phyloP scores from a whole-genome alignment of 306 rosid species.

The Aeschynomene evenia region DNA sequence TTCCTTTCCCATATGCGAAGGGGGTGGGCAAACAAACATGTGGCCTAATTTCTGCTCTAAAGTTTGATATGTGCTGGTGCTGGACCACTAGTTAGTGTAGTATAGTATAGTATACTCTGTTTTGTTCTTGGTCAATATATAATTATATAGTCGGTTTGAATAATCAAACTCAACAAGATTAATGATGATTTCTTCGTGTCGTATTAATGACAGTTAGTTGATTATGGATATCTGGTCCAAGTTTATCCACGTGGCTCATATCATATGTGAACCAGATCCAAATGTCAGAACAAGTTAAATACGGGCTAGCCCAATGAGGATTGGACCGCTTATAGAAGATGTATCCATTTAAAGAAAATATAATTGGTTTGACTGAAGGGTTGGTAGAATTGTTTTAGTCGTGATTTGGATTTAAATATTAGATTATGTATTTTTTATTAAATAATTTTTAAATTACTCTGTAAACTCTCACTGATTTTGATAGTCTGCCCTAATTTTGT shows the following conservation, averaged over 20 bases:
- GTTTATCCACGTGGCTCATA: background rate
- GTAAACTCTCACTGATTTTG: too few species aligned
- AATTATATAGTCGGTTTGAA: background rate
- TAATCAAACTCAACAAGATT: background rate
- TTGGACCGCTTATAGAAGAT: too few species aligned
- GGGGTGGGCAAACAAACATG: background rate
- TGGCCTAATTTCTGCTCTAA: constrained; percentile 23
- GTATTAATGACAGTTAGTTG: background rate
- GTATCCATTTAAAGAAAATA: too few species aligned
- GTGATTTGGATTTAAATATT: too few species aligned
- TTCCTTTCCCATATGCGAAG: background rate
- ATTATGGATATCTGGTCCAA: constrained; percentile 2
- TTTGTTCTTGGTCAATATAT: constrained; percentile 19
- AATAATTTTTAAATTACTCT: too few species aligned
- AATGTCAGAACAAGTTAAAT: background rate
- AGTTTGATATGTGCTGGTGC: constrained; percentile 20
- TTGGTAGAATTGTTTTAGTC: too few species aligned
- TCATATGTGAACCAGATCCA: background rate
- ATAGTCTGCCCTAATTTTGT: too few species aligned
- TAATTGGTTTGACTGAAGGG: too few species aligned
- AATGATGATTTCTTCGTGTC: background rate
- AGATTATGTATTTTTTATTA: too few species aligned
- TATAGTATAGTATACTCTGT: too few species aligned
- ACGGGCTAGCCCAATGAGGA: constrained; percentile 27
- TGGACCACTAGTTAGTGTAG: too few species aligned